A percentile compares a stretch with the other conserved stretches of the same genome.
Conservation (phyloP, 495 filamentous ascomycete genomes). For the Penicillium daleae region DNA sequence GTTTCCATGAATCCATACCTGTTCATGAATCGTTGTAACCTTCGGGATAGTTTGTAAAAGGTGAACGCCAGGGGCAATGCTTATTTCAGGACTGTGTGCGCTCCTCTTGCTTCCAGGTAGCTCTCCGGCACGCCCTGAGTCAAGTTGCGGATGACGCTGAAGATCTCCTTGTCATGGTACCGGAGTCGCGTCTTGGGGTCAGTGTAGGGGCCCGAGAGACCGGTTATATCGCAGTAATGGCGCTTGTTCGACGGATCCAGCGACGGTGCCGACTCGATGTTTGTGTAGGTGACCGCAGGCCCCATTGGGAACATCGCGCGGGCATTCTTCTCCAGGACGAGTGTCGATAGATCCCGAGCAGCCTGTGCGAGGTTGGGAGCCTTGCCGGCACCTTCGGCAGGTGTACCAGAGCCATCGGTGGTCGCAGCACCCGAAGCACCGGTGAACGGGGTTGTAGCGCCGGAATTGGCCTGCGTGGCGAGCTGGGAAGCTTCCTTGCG, state of each 20-base stretch:
- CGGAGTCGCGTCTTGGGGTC: conserved; percentile 91
- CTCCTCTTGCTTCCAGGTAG: conserved; percentile 86
- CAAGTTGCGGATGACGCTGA: conserved; percentile 73
- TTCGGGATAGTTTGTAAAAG: neutral
- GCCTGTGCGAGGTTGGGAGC: conserved; percentile 80
- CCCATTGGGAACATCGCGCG: conserved; percentile 48
- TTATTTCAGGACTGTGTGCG: conserved; percentile 91
- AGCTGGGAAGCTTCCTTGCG: conserved; percentile 81
- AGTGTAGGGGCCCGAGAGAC: conserved; percentile 81
- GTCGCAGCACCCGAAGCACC: conserved; percentile 54
- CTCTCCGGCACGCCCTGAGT: conserved; percentile 80
- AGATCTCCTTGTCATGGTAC: conserved; percentile 90
- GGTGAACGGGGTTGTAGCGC: conserved; percentile 71
- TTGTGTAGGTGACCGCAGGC: conserved; percentile 86
- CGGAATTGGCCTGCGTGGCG: conserved; percentile 80
- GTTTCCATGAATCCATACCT: neutral
- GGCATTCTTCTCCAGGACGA: conserved; percentile 79
- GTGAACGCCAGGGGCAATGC: neutral
- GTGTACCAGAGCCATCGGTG: conserved; percentile 58
- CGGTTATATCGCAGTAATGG: conserved; percentile 94
- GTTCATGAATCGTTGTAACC: neutral
- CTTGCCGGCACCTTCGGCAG: conserved; percentile 54
- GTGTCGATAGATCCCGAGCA: conserved; percentile 77
- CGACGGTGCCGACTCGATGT: conserved; percentile 89
- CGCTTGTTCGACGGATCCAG: conserved; percentile 72